Conservation (phyloP, 1,284 basidiomycete species). For the Irpex sp. region DNA sequence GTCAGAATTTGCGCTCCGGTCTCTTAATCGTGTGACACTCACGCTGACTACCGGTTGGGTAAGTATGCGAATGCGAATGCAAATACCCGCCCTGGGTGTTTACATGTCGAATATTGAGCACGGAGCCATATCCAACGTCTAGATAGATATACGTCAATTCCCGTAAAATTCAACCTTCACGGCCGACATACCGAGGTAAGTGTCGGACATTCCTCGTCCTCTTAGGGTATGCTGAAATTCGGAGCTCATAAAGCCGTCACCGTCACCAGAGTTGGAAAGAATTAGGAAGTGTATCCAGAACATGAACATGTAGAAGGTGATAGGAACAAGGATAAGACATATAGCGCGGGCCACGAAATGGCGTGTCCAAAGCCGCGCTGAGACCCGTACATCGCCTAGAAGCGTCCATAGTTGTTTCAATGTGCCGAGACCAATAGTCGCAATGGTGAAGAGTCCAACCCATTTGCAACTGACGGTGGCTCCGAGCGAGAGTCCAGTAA, state of each 20-base stretch:
- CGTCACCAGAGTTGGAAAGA: constrained; percentile 87
- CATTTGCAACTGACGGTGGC: constrained; percentile 95
- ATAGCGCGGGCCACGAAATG: constrained; percentile 90
- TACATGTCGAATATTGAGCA: constrained; percentile 82
- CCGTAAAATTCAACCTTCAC: constrained; percentile 2
- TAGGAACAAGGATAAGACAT: constrained; percentile 85
- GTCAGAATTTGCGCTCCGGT: neutral
- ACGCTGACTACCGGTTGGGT: constrained; percentile 87
- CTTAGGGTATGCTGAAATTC: constrained; percentile 96
- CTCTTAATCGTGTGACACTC: constrained; percentile 25
- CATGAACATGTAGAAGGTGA: constrained; percentile 91
- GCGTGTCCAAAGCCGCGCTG: constrained; percentile 70
- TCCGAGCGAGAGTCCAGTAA: constrained; percentile 90
- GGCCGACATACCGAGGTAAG: constrained; percentile 68
- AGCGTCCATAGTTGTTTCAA: constrained; percentile 88
- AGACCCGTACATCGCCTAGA: constrained; percentile 83
- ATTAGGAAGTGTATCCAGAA: constrained; percentile 95
- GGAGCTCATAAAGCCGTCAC: constrained; percentile 98
- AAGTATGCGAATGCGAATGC: constrained; percentile 90
- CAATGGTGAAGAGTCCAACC: constrained; percentile 99
- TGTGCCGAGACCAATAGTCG: constrained; percentile 86
- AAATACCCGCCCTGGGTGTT: constrained; percentile 98
- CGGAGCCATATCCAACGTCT: constrained; percentile 88
- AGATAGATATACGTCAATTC: constrained; percentile 41
- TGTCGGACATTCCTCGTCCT: constrained; percentile 91